These are phyloP conservation scores for Dipteronia sinensis DNA, from an alignment of 345 rosid species.

Conservation along the genomic window DNA sequence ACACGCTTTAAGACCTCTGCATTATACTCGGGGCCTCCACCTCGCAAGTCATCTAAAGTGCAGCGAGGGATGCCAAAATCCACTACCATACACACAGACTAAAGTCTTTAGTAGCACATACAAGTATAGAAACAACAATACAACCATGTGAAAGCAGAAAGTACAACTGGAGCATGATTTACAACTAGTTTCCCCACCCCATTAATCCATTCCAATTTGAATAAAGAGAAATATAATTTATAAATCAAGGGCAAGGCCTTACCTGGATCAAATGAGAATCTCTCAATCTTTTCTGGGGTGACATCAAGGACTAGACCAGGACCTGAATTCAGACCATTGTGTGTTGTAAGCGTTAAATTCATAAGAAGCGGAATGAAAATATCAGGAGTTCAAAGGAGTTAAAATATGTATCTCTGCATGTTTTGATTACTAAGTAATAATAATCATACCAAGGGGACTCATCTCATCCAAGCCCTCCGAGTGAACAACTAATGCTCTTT, in stretches of 20 bases:
- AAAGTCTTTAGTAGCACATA: not conserved
- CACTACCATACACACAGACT: constrained; percentile 49
- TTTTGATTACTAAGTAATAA: not conserved
- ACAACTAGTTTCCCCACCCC: not conserved
- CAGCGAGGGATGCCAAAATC: constrained; percentile 92
- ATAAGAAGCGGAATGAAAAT: not conserved
- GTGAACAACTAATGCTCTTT: constrained; percentile 92
- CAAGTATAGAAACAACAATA: not conserved
- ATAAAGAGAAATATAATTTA: not conserved
- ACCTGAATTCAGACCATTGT: constrained; percentile 42
- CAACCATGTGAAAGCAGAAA: not conserved
- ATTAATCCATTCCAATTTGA: not conserved
- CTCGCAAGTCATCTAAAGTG: constrained; percentile 68
- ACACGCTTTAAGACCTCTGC: constrained; percentile 66
- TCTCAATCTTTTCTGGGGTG: constrained; percentile 65
- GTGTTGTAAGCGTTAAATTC: not conserved
- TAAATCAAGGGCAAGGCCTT: constrained; percentile 25
- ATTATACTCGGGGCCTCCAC: constrained; percentile 80
- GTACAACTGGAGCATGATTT: not conserved
- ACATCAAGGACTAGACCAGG: constrained; percentile 74
- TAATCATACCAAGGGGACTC: constrained; percentile 78
- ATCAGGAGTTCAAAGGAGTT: not conserved
- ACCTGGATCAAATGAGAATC: constrained; percentile 90
- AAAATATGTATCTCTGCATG: not conserved
- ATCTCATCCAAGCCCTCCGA: constrained; percentile 97